phyloP scores from a whole-genome alignment of 1,284 basidiomycete species.

The Irpex sp. region DNA sequence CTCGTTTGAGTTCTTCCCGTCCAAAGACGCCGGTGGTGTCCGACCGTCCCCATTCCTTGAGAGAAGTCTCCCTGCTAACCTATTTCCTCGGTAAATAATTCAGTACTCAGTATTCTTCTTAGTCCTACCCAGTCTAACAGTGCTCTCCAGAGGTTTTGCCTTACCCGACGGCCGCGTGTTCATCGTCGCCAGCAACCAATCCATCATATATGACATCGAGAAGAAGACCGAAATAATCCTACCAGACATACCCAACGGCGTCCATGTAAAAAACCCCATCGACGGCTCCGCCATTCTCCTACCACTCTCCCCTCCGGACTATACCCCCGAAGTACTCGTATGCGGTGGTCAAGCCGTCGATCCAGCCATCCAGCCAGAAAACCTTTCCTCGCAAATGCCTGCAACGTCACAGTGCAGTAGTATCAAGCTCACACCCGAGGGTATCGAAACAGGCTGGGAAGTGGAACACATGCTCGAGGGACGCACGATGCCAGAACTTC shows the following conservation, averaged over 20 bases:
- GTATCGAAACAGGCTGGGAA: slow-evolving; percentile 23
- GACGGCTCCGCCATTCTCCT: slow-evolving; percentile 45
- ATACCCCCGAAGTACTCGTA: slow-evolving; percentile 44
- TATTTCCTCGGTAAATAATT: slow-evolving; percentile 21
- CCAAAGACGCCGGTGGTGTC: slow-evolving; percentile 43
- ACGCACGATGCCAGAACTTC: slow-evolving; percentile 44
- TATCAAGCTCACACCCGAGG: slow-evolving; percentile 21
- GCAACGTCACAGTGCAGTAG: slow-evolving; percentile 40
- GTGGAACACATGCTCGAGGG: slow-evolving; percentile 25
- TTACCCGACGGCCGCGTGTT: slow-evolving; percentile 37
- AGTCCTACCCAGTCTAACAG: neutral
- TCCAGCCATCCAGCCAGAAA: slow-evolving; percentile 27
- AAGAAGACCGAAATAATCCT: slow-evolving; percentile 36
- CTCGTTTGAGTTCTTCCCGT: slow-evolving; percentile 50
- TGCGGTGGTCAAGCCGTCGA: slow-evolving; percentile 38
- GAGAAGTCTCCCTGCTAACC: slow-evolving; percentile 20
- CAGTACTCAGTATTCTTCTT: too few relatives aligned
- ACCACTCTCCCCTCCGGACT: slow-evolving; percentile 43
- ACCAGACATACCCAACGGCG: slow-evolving; percentile 45
- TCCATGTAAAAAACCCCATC: slow-evolving; percentile 40
- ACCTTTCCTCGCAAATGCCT: slow-evolving; percentile 36
- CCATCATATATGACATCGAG: slow-evolving; percentile 26
- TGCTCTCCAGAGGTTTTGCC: slow-evolving; percentile 15
- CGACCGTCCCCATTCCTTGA: slow-evolving; percentile 45
- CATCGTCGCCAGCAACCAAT: slow-evolving; percentile 43